These are phyloP conservation scores for Candida glucosophila DNA, from an alignment of 1,139 yeast species.

Conservation along the genomic window DNA sequence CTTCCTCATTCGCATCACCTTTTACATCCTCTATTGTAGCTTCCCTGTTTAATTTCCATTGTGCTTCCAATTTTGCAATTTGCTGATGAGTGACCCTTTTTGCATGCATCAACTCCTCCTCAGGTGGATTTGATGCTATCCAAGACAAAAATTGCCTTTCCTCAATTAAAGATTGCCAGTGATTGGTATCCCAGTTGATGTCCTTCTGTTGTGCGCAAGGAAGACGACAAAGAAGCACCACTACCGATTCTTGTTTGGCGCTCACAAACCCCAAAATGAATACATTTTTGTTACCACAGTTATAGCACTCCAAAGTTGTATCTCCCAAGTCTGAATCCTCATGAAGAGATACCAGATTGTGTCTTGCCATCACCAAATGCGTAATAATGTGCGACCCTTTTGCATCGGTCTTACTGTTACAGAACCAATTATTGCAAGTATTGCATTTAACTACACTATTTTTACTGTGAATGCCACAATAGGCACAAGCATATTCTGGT, in stretches of 20 bases:
- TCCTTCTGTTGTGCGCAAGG: conserved; percentile 82
- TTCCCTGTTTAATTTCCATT: conserved; percentile 68
- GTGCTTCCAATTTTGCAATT: conserved; percentile 65
- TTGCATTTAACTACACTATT: conserved; percentile 69
- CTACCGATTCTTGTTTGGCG: conserved; percentile 81
- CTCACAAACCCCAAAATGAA: conserved; percentile 82
- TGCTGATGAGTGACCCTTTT: conserved; percentile 53
- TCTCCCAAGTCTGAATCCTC: conserved; percentile 81
- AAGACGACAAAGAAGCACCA: conserved; percentile 77
- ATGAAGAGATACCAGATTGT: conserved; percentile 67
- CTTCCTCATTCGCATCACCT: conserved; percentile 38
- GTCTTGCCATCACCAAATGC: conserved; percentile 77
- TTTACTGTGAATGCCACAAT: conserved; percentile 70
- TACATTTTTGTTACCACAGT: conserved; percentile 77
- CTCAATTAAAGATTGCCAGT: conserved; percentile 85
- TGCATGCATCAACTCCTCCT: conserved; percentile 51
- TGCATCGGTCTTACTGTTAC: conserved; percentile 62
- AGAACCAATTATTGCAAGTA: conserved; percentile 81
- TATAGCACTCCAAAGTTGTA: conserved; percentile 79
- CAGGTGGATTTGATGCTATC: conserved; percentile 65
- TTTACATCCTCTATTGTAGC: conserved; percentile 59
- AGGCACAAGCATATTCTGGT: conserved; percentile 48
- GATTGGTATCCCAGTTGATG: conserved; percentile 75
- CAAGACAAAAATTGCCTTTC: conserved; percentile 72
- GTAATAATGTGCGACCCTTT: conserved; percentile 78